phyloP scores from a whole-genome alignment of 352 stramenopile genomes.

The Phytophthora pisi region DNA sequence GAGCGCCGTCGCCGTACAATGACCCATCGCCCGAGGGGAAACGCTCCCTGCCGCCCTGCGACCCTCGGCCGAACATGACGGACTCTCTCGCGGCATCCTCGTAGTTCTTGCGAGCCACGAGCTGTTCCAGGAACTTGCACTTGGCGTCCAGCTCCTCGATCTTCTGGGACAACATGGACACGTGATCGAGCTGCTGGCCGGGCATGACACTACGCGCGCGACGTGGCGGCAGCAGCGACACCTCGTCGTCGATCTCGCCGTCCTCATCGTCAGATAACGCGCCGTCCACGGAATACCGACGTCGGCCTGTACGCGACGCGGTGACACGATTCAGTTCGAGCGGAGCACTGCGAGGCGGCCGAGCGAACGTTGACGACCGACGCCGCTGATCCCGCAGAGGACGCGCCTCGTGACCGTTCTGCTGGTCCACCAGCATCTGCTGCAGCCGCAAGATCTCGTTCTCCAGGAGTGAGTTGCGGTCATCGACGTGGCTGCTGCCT shows the following conservation, averaged over 20 bases:
- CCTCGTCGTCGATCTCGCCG: constrained; percentile 46
- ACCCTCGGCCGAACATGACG: constrained; percentile 35
- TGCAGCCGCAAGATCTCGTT: constrained; percentile 81
- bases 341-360: constrained; percentile 33
- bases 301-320: constrained; percentile 26
- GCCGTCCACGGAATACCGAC: constrained; percentile 57
- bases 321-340: constrained; percentile 22
- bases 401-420: constrained; percentile 22
- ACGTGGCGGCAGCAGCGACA: constrained; percentile 53
- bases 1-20: constrained; percentile 34
- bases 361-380: constrained; percentile 27
- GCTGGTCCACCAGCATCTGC: constrained; percentile 69
- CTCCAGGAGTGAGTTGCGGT: constrained; percentile 59
- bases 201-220: constrained; percentile 62
- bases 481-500: constrained; percentile 36
- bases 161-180: constrained; percentile 63
- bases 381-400: constrained; percentile 24
- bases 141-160: constrained; percentile 85
- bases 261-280: constrained; percentile 47
- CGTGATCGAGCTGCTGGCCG: constrained; percentile 56
- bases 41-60: constrained; percentile 20
- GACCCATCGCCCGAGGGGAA: constrained; percentile 33
- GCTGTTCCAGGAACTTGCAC: constrained; percentile 79
- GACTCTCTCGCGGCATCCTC: constrained; percentile 43
- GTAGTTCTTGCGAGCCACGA: constrained; percentile 63